These are phyloP conservation scores for Biscogniauxia marginata DNA, from an alignment of 2,329 filamentous ascomycete species.

Conservation along the genomic window DNA sequence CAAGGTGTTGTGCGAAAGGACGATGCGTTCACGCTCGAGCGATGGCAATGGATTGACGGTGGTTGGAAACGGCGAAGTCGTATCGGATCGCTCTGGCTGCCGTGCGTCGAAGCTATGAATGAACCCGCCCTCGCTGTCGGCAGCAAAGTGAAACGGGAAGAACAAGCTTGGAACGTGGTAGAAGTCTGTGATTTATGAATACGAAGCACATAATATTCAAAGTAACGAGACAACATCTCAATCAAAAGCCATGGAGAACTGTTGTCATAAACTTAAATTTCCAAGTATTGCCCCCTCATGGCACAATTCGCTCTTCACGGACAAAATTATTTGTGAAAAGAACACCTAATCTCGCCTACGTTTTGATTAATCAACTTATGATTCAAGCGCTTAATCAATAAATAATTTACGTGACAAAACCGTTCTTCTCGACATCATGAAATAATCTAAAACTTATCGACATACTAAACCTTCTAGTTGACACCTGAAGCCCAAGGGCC, in stretches of 20 bases:
- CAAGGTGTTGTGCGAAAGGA: conserved; percentile 55
- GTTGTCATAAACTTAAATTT: too few relatives aligned
- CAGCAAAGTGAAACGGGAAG: conserved; percentile 20
- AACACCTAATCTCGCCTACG: too few relatives aligned
- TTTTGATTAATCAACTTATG: too few relatives aligned
- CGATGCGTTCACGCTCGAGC: conserved; percentile 46
- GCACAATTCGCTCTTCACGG: too few relatives aligned
- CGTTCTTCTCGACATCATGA: neutral
- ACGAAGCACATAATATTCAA: neutral
- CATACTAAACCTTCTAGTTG: neutral
- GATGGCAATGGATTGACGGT: conserved; percentile 48
- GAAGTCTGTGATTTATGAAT: conserved; percentile 25
- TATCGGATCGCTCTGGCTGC: conserved; percentile 35
- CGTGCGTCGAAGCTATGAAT: conserved; percentile 29
- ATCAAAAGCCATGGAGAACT: too few relatives aligned
- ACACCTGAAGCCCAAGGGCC: neutral
- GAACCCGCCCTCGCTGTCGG: conserved; percentile 17
- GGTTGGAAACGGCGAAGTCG: conserved; percentile 38
- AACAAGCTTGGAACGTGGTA: conserved; percentile 35
- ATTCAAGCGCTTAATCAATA: too few relatives aligned
- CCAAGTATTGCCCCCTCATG: too few relatives aligned
- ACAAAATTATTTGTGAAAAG: too few relatives aligned
- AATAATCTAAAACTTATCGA: neutral
- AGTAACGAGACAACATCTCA: too few relatives aligned
- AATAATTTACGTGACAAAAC: too few relatives aligned